These are phyloP conservation scores for Kuraishia piskuri DNA, from an alignment of 805 yeast species.

Conservation along the genomic window DNA sequence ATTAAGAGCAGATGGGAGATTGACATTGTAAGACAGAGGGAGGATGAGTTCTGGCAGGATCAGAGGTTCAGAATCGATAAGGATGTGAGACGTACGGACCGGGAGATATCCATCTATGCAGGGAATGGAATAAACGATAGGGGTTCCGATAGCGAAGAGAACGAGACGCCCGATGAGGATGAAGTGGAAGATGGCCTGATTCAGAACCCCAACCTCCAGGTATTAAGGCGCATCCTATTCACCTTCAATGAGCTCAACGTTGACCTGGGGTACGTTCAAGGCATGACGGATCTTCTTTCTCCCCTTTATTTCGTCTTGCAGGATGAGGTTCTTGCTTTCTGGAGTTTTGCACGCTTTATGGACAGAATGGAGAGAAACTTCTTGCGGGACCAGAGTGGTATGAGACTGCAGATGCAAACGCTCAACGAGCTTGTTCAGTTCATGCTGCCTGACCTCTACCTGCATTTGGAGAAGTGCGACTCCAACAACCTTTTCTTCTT, in stretches of 20 bases:
- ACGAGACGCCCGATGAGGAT: constrained; percentile 23
- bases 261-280: constrained; percentile 92
- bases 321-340: constrained; percentile 77
- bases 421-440: constrained; percentile 81
- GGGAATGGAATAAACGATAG: constrained; percentile 30
- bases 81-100: constrained; percentile 87
- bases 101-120: constrained; percentile 59
- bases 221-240: constrained; percentile 67
- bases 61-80: constrained; percentile 87
- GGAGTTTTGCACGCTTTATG: constrained; percentile 87
- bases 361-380: constrained; percentile 93
- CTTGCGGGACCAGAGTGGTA: constrained; percentile 85
- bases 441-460: constrained; percentile 77
- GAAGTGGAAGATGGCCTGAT: constrained; percentile 57
- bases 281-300: constrained; percentile 90
- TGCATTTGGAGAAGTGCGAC: constrained; percentile 81
- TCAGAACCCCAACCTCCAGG: constrained; percentile 64
- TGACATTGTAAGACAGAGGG: constrained; percentile 37
- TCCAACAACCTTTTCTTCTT: constrained; percentile 87
- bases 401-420: constrained; percentile 79
- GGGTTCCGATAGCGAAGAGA: constrained; percentile 26
- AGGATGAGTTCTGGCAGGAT: constrained; percentile 75
- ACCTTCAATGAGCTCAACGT: constrained; percentile 81
- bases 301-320: constrained; percentile 62
- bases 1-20: constrained; percentile 69